phyloP scores from a whole-genome alignment of 768 basidiomycete genomes.

The Obba rivulosa region DNA sequence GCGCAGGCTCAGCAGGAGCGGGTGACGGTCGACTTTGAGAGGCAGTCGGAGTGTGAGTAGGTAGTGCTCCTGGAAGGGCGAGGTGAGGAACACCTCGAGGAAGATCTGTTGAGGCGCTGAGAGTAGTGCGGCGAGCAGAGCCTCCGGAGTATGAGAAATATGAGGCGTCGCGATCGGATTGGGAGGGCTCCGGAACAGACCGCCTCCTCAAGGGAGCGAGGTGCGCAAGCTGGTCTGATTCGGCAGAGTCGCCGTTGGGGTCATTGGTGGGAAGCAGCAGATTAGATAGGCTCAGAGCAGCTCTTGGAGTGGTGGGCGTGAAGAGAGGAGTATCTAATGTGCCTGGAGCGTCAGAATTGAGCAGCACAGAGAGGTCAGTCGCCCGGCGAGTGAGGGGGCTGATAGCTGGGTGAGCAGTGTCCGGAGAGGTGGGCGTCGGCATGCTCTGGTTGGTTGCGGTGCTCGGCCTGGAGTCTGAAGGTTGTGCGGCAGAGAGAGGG shows the following conservation, averaged over 20 bases:
- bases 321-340: slow-evolving; percentile 41
- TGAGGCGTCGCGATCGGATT: slow-evolving; percentile 10
- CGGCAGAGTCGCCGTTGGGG: slow-evolving; percentile 10
- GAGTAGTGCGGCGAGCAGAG: slow-evolving; percentile 9
- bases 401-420: slow-evolving; percentile 31
- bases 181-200: slow-evolving; percentile 18
- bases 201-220: slow-evolving; percentile 18
- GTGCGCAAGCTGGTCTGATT: slow-evolving; percentile 26
- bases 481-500: slow-evolving; percentile 15
- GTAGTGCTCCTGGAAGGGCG: slow-evolving; percentile 9
- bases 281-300: slow-evolving; percentile 32
- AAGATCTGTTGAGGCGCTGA: neutral
- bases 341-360: slow-evolving; percentile 52
- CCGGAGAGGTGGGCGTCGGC: slow-evolving; percentile 5
- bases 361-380: slow-evolving; percentile 71
- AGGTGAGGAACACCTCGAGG: neutral
- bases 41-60: too few species aligned
- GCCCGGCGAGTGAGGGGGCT: slow-evolving; percentile 53
- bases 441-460: slow-evolving; percentile 29
- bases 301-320: slow-evolving; percentile 26
- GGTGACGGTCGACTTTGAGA: slow-evolving; percentile 7
- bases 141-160: slow-evolving; percentile 19
- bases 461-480: slow-evolving; percentile 27
- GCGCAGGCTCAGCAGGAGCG: slow-evolving; percentile 11
- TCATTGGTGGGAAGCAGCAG: slow-evolving; percentile 24